phyloP scores from a whole-genome alignment of 1,284 basidiomycete genomes.

The Ustilago sp. region DNA sequence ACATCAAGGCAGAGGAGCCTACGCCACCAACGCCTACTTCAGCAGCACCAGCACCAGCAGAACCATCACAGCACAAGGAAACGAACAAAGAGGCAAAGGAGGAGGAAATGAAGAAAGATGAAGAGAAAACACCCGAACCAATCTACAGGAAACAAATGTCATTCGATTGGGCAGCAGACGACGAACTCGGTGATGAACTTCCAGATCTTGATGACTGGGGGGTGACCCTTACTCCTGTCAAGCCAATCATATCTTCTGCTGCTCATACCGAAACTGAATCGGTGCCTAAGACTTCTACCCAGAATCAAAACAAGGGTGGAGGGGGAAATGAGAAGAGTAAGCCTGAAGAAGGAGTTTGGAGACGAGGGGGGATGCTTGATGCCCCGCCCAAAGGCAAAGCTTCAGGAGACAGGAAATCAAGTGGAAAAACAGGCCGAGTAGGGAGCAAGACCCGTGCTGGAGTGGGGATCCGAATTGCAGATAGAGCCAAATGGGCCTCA shows the following conservation, averaged over 20 bases:
- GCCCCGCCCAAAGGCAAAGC: not conserved
- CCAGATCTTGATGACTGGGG: slow-evolving; percentile 61
- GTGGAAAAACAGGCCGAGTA: not conserved
- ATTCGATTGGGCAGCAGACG: slow-evolving; percentile 62
- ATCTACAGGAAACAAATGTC: slow-evolving; percentile 18
- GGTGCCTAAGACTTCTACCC: not conserved
- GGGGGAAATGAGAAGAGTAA: slow-evolving; percentile 2
- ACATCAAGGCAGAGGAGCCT: not conserved
- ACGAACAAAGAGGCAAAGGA: too few species aligned
- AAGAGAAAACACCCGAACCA: slow-evolving; percentile 12
- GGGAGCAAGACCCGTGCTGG: not conserved
- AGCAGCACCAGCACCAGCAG: not conserved
- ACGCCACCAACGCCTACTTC: not conserved
- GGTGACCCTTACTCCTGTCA: slow-evolving; percentile 35
- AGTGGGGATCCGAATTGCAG: slow-evolving; percentile 44
- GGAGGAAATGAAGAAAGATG: not conserved
- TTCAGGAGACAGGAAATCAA: not conserved
- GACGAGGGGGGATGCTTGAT: slow-evolving; percentile 5
- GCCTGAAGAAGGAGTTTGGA: slow-evolving; percentile 6
- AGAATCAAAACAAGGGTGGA: not conserved
- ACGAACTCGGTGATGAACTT: slow-evolving; percentile 57
- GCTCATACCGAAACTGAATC: not conserved
- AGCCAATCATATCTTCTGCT: slow-evolving; percentile 6
- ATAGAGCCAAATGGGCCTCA: slow-evolving; percentile 27
- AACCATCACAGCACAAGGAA: not conserved